Base-by-base conservation (phyloP, 1,139 yeast species). In the Scheffersomyces parashehatae region DNA sequence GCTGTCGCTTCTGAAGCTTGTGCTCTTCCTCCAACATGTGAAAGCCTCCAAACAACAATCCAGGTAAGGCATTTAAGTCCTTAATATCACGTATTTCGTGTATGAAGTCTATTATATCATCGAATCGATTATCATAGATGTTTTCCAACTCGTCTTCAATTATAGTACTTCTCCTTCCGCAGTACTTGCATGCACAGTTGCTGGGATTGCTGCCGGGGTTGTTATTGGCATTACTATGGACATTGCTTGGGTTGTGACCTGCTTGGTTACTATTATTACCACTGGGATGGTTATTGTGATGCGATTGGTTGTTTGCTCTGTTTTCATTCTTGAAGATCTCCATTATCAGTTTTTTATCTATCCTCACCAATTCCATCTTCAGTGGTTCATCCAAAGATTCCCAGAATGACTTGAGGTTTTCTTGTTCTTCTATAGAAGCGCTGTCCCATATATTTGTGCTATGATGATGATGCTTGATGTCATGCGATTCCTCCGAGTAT, bases 61-160 rank as follows among this genome's bases (percentile, higher is more conserved):
- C 69, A 1, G 77, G 77, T 35, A 72, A 59, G 6, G 73, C 73
- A 48, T 70, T 64, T 42, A 72, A 54, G 47, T 70, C 75, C 49
- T 70, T 69, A 36, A 72, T 67, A 56, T 70, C 75, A 50, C 70
- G 61, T 4, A 71, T 62, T 42, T 68, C 70, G 44, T 67, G 70
- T 32, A 72, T 70, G 48, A 68, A 72, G 42, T 68, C 70, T 42
- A 67, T 60, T 15, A 73, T 69, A 43, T 70, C 75, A 44, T 70
- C 74, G 54, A 88, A 89, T 37, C 90, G 79, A 43, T 82, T 80
- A 54, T 86, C 77, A 45, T 70, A 73, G 14, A 69, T 64, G 46
- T 56, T 65, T 48, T 70, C 91, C 57, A 91, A 76, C 58, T 88
- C 96, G 51, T 83, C 84, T 56, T 88, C 95, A 52, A 89, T 80